Evolutionary conservation across 1,284 basidiomycete species (phyloP).

Genomic region (Sphaerobolus stellatus): DNA sequence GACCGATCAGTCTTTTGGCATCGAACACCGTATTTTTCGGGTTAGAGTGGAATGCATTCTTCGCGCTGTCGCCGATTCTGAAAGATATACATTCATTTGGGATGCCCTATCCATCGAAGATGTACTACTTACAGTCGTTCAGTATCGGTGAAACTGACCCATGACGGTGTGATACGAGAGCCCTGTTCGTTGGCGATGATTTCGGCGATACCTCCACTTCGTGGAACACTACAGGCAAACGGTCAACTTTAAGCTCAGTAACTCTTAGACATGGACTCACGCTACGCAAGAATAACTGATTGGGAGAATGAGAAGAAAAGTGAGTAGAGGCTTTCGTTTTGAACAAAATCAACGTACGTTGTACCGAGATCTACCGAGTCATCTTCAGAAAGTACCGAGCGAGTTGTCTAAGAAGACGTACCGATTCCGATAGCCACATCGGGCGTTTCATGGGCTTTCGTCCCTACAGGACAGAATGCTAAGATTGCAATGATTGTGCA

Average conservation of each 20-base stretch:
- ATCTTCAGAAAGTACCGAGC: background rate
- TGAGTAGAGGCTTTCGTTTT: background rate
- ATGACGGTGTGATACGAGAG: conserved; percentile 56
- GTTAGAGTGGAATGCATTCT: conserved; percentile 43
- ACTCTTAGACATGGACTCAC: conserved; percentile 27
- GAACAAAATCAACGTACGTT: conserved; percentile 7
- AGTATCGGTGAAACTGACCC: conserved; percentile 51
- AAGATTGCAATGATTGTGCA: conserved; percentile 64
- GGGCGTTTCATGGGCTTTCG: conserved; percentile 46
- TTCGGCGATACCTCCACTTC: conserved; percentile 54
- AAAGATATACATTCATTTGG: background rate
- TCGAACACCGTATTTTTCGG: conserved; percentile 96
- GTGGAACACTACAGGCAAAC: conserved; percentile 72
- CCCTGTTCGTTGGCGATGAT: conserved; percentile 61
- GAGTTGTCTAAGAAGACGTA: conserved; percentile 36
- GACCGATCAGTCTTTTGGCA: conserved; percentile 95
- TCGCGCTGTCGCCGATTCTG: conserved; percentile 10
- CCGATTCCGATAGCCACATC: conserved; percentile 96
- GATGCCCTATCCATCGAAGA: background rate
- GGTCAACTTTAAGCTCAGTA: background rate
- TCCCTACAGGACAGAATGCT: conserved; percentile 57
- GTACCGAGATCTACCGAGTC: conserved; percentile 12
- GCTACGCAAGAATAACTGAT: conserved; percentile 55
- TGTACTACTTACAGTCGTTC: conserved; percentile 42
- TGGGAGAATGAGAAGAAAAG: conserved; percentile 38